Conservation (phyloP, 495 filamentous ascomycete species). For the Neurospora pannonica region DNA sequence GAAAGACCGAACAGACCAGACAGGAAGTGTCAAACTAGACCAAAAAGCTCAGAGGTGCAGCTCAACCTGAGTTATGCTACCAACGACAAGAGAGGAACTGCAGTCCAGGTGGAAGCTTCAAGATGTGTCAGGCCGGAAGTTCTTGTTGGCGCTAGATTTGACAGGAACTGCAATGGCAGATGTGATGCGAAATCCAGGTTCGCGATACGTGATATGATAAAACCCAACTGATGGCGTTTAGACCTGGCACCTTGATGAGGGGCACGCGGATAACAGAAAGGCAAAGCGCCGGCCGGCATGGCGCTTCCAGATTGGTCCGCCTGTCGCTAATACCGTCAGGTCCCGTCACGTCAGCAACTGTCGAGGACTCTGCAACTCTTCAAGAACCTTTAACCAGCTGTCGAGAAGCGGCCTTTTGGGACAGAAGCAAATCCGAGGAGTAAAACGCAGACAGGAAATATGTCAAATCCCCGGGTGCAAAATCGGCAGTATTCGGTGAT, state of each 20-base stretch:
- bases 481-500: neutral
- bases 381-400: neutral
- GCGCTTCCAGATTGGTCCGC: neutral
- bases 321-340: neutral
- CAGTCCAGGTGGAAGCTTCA: neutral
- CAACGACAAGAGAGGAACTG: neutral
- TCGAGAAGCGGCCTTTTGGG: neutral
- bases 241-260: neutral
- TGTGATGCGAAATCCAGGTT: neutral
- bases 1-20: neutral
- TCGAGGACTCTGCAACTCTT: neutral
- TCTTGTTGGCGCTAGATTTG: neutral
- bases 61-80: neutral
- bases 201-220: neutral
- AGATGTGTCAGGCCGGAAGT: neutral
- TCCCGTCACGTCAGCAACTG: neutral
- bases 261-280: neutral
- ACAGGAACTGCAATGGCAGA: neutral
- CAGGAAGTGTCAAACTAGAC: neutral
- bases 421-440: neutral
- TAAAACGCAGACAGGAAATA: neutral
- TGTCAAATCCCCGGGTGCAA: neutral
- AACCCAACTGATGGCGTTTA: neutral
- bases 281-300: neutral
- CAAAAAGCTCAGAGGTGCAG: neutral